Percentiles rank a stretch among this genome's conserved stretches.
Conservation (phyloP, 257 asterid genomes). For the Linaria vulgaris region DNA sequence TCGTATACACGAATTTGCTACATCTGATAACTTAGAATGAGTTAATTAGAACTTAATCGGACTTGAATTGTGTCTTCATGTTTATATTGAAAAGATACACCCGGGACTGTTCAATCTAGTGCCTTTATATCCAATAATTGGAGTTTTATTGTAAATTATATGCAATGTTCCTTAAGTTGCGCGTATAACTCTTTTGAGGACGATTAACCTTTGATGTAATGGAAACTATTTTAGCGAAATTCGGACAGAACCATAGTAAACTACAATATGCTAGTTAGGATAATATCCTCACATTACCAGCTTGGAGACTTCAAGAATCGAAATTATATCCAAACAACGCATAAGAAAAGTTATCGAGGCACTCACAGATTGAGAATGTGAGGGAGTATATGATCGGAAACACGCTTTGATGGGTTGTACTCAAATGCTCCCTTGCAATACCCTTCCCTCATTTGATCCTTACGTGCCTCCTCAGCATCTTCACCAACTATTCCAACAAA, state of each 20-base stretch:
- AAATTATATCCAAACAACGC: too few species aligned
- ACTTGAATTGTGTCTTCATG: too few species aligned
- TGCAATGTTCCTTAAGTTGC: too few species aligned
- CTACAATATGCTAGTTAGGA: neutral
- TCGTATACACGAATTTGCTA: too few species aligned
- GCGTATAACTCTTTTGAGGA: neutral
- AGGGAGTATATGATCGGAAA: constrained; percentile 54
- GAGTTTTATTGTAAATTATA: too few species aligned
- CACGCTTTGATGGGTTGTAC: constrained; percentile 27
- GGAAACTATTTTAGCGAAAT: neutral
- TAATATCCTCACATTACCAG: neutral
- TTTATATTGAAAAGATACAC: too few species aligned
- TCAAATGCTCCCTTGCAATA: constrained; percentile 39
- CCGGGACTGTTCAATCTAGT: neutral
- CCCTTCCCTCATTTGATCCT: constrained; percentile 44
- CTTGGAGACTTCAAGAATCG: too few species aligned
- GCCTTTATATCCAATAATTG: too few species aligned
- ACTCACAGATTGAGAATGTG: constrained; percentile 73
- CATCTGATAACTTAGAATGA: too few species aligned
- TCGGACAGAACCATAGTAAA: too few species aligned
- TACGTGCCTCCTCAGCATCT: constrained; percentile 26
- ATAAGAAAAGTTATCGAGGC: neutral
- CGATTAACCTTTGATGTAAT: neutral
- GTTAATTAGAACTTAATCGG: too few species aligned
- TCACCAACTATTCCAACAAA: neutral